Base-by-base conservation (phyloP, 805 yeast species). In the Kodamaea jinghongensis region DNA sequence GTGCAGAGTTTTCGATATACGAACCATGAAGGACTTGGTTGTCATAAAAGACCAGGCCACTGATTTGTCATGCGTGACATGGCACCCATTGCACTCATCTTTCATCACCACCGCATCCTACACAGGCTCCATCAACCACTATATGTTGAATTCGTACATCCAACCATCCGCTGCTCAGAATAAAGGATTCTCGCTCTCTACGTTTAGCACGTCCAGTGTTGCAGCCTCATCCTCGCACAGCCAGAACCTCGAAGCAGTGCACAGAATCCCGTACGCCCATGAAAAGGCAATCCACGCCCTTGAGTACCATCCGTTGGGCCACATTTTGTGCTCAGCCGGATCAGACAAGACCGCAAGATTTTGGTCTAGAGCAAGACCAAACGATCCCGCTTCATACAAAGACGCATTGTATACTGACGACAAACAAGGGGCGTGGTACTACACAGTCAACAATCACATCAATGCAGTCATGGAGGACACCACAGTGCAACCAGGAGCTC, bases 291-390 rank as follows among this genome's bases (percentile, higher is more conserved):
- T 93, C 38, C 89, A 91, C 61, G 79, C 95, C 3, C 61, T 93
- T 41, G 91, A 90, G 44, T 93, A 89, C 57, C 97, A 90, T 61
- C 98, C 98, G 2, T 68, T 86, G 51, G 99, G 99, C 3, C 97
- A 93, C 62, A 67, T 91, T 36, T 67, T 93, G 26, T 81, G 95
- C 40, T 81, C 96, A 6, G 98, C 96, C 0, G 91, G 97, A 13
- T 88, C 93, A 42, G 99, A 93, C 61, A 78, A 93, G 56, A 80
- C 95, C 4, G 86, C 95, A 16, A 67, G 97, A 41, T 86, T 95
- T 63, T 93, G 99, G 99, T 80, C 90, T 22, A 72, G 99, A 37
- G 84, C 95, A 1, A 73, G 95, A 56, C 96, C 97, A 2, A 83
- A 82, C 50, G 99, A 93, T 65, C 84, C 87, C 1, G 77, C 76